Conservation (phyloP, 345 rosid species). For the Sisymbrium altissimum region DNA sequence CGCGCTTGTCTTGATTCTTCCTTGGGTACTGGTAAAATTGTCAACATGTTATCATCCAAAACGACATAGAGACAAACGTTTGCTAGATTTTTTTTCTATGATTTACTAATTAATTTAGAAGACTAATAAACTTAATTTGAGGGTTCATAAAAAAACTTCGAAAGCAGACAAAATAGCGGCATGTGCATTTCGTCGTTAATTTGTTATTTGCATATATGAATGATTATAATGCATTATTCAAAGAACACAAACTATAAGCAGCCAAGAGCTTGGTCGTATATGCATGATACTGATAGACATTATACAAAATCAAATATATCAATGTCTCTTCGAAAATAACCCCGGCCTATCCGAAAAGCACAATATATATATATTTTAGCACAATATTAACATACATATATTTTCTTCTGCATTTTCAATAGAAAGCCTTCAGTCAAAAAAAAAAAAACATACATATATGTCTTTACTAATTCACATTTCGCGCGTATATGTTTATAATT, state of each 20-base stretch:
- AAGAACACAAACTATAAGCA: conserved; percentile 11
- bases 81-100: neutral
- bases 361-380: too few relatives aligned
- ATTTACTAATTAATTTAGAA: neutral
- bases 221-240: conserved; percentile 5
- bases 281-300: neutral
- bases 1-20: conserved; percentile 2
- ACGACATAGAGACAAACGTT: neutral
- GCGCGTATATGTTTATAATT: neutral
- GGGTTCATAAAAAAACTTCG: neutral
- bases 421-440: too few relatives aligned
- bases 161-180: conserved; percentile 10
- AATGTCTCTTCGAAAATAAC: neutral
- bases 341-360: neutral
- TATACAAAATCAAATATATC: neutral
- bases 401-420: too few relatives aligned
- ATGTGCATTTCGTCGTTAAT: conserved; percentile 16
- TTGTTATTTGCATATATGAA: conserved; percentile 4
- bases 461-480: neutral
- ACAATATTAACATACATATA: too few relatives aligned
- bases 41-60: neutral
- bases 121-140: neutral
- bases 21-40: neutral
- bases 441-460: too few relatives aligned
- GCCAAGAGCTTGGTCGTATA: neutral